Percentiles rank a stretch among this genome's conserved stretches.
Evolutionary conservation across 1,284 basidiomycete genomes (phyloP).

Genomic region (Malassezia japonica): DNA sequence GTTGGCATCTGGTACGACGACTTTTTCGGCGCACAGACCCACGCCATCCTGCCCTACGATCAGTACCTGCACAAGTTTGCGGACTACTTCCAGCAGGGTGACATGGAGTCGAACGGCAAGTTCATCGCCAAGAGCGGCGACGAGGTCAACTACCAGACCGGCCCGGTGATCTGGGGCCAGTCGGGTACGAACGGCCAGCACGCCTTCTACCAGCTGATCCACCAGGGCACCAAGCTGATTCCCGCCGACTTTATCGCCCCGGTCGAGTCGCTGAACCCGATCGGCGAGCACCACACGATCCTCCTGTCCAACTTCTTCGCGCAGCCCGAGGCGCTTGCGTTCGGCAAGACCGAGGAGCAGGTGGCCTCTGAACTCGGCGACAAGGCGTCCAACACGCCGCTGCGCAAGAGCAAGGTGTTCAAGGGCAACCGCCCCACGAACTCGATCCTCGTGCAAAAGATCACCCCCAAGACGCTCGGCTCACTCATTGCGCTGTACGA

Average conservation of each 20-base stretch:
- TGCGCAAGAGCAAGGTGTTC: constrained; percentile 95
- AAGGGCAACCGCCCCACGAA: constrained; percentile 95
- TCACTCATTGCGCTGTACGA: constrained; percentile 86
- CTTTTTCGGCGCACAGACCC: constrained; percentile 90
- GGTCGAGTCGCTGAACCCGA: constrained; percentile 83
- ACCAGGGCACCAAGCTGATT: constrained; percentile 63
- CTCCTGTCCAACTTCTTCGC: constrained; percentile 96
- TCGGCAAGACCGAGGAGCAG: constrained; percentile 87
- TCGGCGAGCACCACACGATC: constrained; percentile 83
- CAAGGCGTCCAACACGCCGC: constrained; percentile 64
- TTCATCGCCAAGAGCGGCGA: constrained; percentile 84
- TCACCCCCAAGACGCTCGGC: constrained; percentile 82
- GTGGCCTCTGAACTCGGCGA: constrained; percentile 68
- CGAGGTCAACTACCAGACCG: constrained; percentile 89
- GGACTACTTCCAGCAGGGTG: constrained; percentile 99
- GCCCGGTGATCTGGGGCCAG: constrained; percentile 97
- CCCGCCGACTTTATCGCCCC: constrained; percentile 90
- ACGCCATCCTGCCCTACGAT: constrained; percentile 90
- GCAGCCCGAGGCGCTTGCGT: constrained; percentile 81
- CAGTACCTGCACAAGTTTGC: constrained; percentile 99
- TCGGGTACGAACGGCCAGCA: constrained; percentile 97
- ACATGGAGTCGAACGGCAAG: constrained; percentile 99
- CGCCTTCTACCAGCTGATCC: constrained; percentile 96
- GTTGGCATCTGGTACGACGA: constrained; percentile 97
- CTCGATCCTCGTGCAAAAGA: constrained; percentile 83